Conservation (phyloP, 768 basidiomycete species). For the Boletus vinaceobasis region DNA sequence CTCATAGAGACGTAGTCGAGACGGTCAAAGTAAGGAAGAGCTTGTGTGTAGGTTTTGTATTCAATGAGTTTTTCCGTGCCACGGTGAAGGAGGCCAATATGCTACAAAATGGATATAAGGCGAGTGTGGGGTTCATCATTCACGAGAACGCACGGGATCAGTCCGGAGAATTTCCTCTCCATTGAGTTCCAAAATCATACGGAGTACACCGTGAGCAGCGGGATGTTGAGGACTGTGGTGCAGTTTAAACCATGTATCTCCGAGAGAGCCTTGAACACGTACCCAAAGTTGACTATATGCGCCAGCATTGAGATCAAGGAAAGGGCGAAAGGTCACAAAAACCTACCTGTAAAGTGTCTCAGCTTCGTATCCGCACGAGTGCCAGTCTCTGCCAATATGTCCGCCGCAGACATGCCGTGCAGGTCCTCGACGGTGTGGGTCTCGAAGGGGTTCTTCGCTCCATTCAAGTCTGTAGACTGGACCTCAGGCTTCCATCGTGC, state of each 20-base stretch:
- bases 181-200: constrained; percentile 95
- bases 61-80: constrained; percentile 99
- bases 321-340: neutral
- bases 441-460: constrained; percentile 51
- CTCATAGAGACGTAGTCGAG: constrained; percentile 99
- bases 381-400: constrained; percentile 76
- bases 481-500: constrained; percentile 21
- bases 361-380: constrained; percentile 72
- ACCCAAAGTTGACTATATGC: constrained; percentile 86
- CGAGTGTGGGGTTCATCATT: neutral
- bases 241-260: neutral
- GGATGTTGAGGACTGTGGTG: constrained; percentile 78
- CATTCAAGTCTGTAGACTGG: constrained; percentile 27
- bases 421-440: constrained; percentile 82
- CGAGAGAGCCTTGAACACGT: constrained; percentile 15
- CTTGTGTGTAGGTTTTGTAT: constrained; percentile 98
- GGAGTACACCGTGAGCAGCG: constrained; percentile 96
- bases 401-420: constrained; percentile 71
- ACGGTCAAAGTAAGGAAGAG: constrained; percentile 97
- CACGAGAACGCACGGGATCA: constrained; percentile 58
- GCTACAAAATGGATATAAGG: constrained; percentile 42
- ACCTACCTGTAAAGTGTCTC: constrained; percentile 89
- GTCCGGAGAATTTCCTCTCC: constrained; percentile 91
- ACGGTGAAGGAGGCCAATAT: constrained; percentile 93
- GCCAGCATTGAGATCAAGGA: constrained; percentile 7